Conservation (phyloP, 192 early-diverging fungal species). For the Coemansia sp. region DNA sequence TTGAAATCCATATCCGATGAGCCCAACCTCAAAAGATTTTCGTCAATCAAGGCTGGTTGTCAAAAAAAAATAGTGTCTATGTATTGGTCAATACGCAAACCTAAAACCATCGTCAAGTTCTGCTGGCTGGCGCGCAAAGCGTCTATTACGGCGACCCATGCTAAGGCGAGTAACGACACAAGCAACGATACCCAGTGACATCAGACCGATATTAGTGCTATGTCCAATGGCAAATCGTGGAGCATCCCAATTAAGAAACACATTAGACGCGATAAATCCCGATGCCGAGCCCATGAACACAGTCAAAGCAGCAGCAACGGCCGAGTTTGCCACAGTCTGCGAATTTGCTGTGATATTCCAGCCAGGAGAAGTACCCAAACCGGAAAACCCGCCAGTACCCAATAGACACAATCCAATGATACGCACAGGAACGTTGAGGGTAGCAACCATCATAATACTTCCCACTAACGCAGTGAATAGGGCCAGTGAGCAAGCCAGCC, state of each 20-base stretch:
- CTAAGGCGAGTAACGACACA: constrained; percentile 32
- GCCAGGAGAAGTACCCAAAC: constrained; percentile 38
- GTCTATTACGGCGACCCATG: constrained; percentile 46
- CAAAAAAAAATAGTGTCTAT: not conserved
- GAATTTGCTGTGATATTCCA: constrained; percentile 46
- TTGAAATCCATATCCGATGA: not conserved
- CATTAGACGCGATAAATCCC: constrained; percentile 36
- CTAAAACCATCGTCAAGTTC: constrained; percentile 10
- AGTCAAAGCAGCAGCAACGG: constrained; percentile 43
- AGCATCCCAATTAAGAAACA: constrained; percentile 50
- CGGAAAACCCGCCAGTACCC: constrained; percentile 39
- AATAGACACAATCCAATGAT: constrained; percentile 42
- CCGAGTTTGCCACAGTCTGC: constrained; percentile 36
- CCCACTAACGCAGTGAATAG: constrained; percentile 15
- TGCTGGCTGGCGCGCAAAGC: not conserved
- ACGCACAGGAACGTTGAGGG: constrained; percentile 30
- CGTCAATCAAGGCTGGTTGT: not conserved
- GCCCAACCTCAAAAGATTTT: not conserved
- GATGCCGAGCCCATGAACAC: constrained; percentile 45
- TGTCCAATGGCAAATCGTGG: constrained; percentile 50
- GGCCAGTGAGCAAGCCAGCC: constrained; percentile 22
- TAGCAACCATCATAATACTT: constrained; percentile 32
- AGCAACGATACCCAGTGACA: constrained; percentile 21
- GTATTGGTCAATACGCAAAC: constrained; percentile 3
- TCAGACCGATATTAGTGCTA: constrained; percentile 30